Percentiles rank a stretch among this genome's conserved stretches.
These are phyloP conservation scores for Leucoagaricus sp. DNA, from an alignment of 1,284 basidiomycete species.

Conservation along the genomic window DNA sequence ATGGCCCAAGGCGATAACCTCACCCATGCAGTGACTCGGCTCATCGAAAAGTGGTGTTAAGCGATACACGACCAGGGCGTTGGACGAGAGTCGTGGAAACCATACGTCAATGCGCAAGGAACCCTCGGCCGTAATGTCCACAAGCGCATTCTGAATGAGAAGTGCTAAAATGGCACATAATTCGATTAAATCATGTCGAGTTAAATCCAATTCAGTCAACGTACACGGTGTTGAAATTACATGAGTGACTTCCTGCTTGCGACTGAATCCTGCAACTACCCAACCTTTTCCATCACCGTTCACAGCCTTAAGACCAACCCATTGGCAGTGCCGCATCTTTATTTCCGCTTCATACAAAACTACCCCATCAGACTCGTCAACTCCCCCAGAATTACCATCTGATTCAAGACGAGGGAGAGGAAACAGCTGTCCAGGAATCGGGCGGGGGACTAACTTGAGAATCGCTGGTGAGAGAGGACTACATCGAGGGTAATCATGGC, in stretches of 20 bases:
- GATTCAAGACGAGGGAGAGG: constrained; percentile 66
- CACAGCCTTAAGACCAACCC: constrained; percentile 56
- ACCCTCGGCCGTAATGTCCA: constrained; percentile 31
- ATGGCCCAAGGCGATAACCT: not conserved
- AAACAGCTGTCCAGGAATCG: constrained; percentile 51
- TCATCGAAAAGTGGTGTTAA: constrained; percentile 33
- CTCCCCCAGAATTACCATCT: constrained; percentile 73
- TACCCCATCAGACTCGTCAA: constrained; percentile 68
- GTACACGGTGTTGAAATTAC: constrained; percentile 46
- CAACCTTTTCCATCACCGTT: constrained; percentile 58
- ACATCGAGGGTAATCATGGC: constrained; percentile 35
- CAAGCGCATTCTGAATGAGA: constrained; percentile 32
- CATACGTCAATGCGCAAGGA: constrained; percentile 36
- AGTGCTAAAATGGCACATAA: constrained; percentile 31
- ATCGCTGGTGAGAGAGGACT: constrained; percentile 40
- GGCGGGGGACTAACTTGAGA: constrained; percentile 64
- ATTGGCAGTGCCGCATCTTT: constrained; percentile 27
- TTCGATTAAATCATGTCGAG: constrained; percentile 18
- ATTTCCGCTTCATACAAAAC: constrained; percentile 60
- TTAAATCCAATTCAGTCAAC: constrained; percentile 24
- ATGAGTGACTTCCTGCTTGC: constrained; percentile 30
- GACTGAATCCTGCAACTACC: constrained; percentile 58
- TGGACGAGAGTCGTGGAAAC: constrained; percentile 54
- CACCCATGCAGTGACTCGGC: constrained; percentile 17
- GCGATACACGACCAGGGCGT: constrained; percentile 65